Evolutionary conservation across 352 stramenopile species (phyloP).

Genomic region (Globisporangium sylvaticum): DNA sequence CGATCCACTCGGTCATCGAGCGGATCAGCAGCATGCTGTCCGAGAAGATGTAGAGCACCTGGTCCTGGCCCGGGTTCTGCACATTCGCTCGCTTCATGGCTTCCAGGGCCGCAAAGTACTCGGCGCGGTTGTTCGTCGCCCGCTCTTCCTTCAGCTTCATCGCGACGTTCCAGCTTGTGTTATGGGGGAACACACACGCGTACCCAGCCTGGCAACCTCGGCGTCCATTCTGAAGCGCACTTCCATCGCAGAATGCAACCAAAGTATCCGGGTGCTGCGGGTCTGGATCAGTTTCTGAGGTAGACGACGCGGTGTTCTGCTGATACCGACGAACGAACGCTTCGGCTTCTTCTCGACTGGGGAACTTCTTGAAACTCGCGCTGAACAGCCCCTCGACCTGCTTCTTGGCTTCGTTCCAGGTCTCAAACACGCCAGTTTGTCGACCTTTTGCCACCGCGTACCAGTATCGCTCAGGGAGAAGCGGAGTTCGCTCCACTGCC

Average conservation of each 20-base stretch:
- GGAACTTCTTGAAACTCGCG: conserved; percentile 58
- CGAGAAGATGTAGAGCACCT: conserved; percentile 67
- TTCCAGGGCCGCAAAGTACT: conserved; percentile 30
- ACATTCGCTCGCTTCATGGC: conserved; percentile 63
- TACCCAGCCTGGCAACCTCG: conserved; percentile 52
- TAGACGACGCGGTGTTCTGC: not conserved
- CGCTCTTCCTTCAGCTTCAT: conserved; percentile 39
- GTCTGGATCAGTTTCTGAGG: conserved; percentile 27
- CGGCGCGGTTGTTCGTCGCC: conserved; percentile 31
- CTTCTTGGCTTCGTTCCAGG: conserved; percentile 48
- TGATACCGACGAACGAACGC: conserved; percentile 8
- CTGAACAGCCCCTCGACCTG: conserved; percentile 52
- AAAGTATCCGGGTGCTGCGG: conserved; percentile 45
- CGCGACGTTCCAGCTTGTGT: conserved; percentile 54
- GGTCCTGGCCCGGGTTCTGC: conserved; percentile 29
- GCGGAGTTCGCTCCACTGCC: not conserved
- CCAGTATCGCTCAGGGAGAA: conserved; percentile 18
- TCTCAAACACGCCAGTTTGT: conserved; percentile 48
- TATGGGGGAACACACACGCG: conserved; percentile 76
- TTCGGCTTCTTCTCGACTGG: conserved; percentile 16
- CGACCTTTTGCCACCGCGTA: conserved; percentile 57
- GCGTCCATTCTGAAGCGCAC: conserved; percentile 57
- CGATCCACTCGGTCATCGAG: conserved; percentile 77
- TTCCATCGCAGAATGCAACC: conserved; percentile 79
- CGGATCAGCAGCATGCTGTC: conserved; percentile 78